Conservation (phyloP, 169 alveolate species). For the Eimeria necatrix region DNA sequence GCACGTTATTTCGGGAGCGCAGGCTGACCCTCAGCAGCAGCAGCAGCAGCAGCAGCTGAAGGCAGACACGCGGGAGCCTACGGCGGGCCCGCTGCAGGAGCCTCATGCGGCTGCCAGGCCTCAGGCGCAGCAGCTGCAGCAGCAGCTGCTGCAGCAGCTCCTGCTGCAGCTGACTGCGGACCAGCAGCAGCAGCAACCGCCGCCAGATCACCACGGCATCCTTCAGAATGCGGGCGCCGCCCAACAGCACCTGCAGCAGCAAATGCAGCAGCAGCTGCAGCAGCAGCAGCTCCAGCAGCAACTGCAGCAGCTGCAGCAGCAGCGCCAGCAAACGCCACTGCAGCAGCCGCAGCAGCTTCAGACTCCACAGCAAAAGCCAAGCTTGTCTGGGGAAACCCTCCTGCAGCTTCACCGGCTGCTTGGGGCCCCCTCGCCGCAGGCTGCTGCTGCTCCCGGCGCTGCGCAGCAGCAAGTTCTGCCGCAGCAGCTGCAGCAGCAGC, state of each 20-base stretch:
- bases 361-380: not conserved
- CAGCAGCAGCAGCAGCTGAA: slow-evolving; percentile 69
- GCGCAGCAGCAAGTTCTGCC: not conserved
- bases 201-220: not conserved
- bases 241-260: slow-evolving; percentile 50
- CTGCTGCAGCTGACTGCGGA: slow-evolving; percentile 47
- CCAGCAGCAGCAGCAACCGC: slow-evolving; percentile 27
- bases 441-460: slow-evolving; percentile 36
- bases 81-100: not conserved
- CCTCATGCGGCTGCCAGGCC: slow-evolving; percentile 10
- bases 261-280: slow-evolving; percentile 27
- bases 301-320: slow-evolving; percentile 40
- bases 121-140: slow-evolving; percentile 55
- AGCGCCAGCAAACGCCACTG: slow-evolving; percentile 3
- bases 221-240: slow-evolving; percentile 40
- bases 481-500: slow-evolving; percentile 38
- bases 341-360: slow-evolving; percentile 26
- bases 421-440: slow-evolving; percentile 34
- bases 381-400: slow-evolving; percentile 21
- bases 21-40: slow-evolving; percentile 70
- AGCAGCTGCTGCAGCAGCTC: slow-evolving; percentile 70
- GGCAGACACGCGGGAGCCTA: not conserved
- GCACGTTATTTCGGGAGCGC: slow-evolving; percentile 53
- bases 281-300: slow-evolving; percentile 35
- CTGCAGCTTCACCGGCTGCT: slow-evolving; percentile 44